Evolutionary conservation across 441 rosid species (phyloP), one percentile per base, ranked within the genome.

Genomic region (Monsonia emarginata): DNA sequence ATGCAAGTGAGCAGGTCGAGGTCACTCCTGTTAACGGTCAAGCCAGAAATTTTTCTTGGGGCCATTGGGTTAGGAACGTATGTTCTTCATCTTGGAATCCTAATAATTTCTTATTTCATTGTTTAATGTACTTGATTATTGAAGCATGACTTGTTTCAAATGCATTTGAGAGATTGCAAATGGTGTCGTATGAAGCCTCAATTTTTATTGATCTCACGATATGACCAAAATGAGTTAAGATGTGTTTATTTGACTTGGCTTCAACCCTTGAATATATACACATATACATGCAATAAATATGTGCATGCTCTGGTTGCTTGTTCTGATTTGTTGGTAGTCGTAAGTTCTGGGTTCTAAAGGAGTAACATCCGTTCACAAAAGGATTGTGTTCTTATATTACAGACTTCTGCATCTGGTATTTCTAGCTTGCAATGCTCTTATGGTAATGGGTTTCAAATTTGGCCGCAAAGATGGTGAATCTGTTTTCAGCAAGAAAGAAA

Each of bases 1-100:
- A 88, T 93, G 63, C 98, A 90, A 80, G 93, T 88, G 69, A 90
- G 95, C 84, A 82, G 95, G 76, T 93, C 98, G 64, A 90, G 95
- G 77, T 76, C 90, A 30, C 74, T 93, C 77, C 81, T 93, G 69
- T 64, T 93, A 64, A 78, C 83, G 83, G 97, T 93, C 65, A 68
- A 86, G 75, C 98, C 95, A 57, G 63, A 74, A 65, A 79, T 83
- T 69, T 90, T 93, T 75, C 79, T 87, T 70, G 79, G 84, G 32
- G 97, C 98, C 1, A 76, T 90, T 77, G 91, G 86, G 30, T 81
- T 85, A 81, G 98, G 95, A 79, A 81, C 63, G 97, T 90, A 87
- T 52, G 88, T 69, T 75, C 80, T 72, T 65, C 42, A 61, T 60
- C 61, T 71, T 58, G 66, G 7, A 66, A 26, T 61, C 46, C 26